Evolutionary conservation across 805 yeast species (phyloP).

Genomic region (Vanderwaltozyma polyspora): DNA sequence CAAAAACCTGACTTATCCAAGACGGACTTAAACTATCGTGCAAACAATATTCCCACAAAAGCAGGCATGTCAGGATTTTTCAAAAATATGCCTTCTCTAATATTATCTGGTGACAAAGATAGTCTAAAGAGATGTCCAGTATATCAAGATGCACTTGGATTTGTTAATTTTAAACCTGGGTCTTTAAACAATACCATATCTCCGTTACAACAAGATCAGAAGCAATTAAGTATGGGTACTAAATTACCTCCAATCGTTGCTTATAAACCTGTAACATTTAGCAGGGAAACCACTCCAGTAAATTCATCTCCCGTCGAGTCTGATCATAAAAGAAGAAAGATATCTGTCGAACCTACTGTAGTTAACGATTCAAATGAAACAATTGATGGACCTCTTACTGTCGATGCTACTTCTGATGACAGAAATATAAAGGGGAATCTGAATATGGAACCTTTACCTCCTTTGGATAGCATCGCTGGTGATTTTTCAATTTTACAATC

Average conservation of each 20-base stretch:
- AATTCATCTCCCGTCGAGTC: background rate
- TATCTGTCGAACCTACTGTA: background rate
- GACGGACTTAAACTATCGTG: too few species aligned
- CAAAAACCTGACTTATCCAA: background rate
- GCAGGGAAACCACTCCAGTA: slow-evolving; percentile 7
- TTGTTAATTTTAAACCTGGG: slow-evolving; percentile 14
- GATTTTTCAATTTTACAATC: background rate
- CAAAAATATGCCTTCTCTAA: slow-evolving; percentile 25
- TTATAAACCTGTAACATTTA: slow-evolving; percentile 26
- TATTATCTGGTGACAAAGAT: slow-evolving; percentile 17
- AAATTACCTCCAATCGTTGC: slow-evolving; percentile 24
- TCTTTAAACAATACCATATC: slow-evolving; percentile 2
- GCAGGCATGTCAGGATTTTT: slow-evolving; percentile 20
- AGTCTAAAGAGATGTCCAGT: slow-evolving; percentile 29
- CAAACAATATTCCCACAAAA: slow-evolving; percentile 20
- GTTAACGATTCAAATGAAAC: background rate
- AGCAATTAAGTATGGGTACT: slow-evolving; percentile 5
- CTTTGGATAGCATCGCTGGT: background rate
- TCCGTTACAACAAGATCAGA: slow-evolving; percentile 1
- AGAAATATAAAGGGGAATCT: background rate
- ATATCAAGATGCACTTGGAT: slow-evolving; percentile 28
- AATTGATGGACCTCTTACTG: background rate
- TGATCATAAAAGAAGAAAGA: background rate
- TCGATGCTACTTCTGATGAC: background rate
- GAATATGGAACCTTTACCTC: background rate